Percentiles rank a stretch among this genome's conserved stretches.
Conservation (phyloP, 352 stramenopile genomes). For the Globisporangium cederbergense region DNA sequence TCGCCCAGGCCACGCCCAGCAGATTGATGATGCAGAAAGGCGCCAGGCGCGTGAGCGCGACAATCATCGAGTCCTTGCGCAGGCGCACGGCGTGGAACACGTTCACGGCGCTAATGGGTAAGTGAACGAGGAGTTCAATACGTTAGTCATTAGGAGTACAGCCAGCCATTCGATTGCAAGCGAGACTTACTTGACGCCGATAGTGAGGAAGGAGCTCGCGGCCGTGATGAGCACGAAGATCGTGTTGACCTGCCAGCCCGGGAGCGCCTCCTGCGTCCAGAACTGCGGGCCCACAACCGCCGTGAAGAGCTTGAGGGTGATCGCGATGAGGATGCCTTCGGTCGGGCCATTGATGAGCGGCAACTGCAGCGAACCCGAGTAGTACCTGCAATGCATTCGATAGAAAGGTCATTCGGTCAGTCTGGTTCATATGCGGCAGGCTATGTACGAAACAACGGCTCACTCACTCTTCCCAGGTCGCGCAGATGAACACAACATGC, state of each 20-base stretch:
- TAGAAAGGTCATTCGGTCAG: not conserved
- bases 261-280: constrained; percentile 59
- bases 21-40: constrained; percentile 77
- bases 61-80: constrained; percentile 67
- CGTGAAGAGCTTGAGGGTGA: constrained; percentile 76
- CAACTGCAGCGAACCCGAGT: constrained; percentile 93
- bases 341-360: constrained; percentile 96
- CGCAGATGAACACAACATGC: constrained; percentile 81
- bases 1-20: constrained; percentile 62
- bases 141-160: not conserved
- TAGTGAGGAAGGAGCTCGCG: constrained; percentile 52
- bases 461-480: constrained; percentile 85
- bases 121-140: not conserved
- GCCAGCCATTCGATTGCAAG: not conserved
- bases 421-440: not conserved
- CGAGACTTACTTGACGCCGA: constrained; percentile 73
- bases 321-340: constrained; percentile 92
- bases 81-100: constrained; percentile 64
- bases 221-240: constrained; percentile 71
- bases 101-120: constrained; percentile 53
- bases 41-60: constrained; percentile 73
- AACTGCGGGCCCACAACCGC: constrained; percentile 56
- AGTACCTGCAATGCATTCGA: constrained; percentile 59
- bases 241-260: constrained; percentile 80
- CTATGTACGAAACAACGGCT: not conserved